Evolutionary conservation across 202 grass and related monocot genomes (phyloP).

Genomic region (Musa balbisiana): DNA sequence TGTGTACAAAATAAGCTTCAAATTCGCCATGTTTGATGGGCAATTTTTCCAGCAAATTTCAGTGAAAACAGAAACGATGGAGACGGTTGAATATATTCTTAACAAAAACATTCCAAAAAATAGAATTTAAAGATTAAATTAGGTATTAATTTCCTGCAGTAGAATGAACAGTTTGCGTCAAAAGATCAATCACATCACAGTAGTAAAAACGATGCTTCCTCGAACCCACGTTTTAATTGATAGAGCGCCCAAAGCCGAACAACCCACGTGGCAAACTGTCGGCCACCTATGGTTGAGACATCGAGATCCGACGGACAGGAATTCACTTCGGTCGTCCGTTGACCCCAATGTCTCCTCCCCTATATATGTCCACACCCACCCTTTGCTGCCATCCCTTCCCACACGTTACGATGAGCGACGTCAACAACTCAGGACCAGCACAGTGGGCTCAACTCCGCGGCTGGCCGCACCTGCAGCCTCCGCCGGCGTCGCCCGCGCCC

Average conservation of each 20-base stretch:
- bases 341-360: background rate
- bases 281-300: too few relatives aligned
- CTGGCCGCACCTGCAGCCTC: background rate
- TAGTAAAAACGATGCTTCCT: slow-evolving; percentile 7
- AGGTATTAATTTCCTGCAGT: too few relatives aligned
- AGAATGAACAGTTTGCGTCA: too few relatives aligned
- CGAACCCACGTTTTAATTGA: background rate
- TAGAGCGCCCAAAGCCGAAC: background rate
- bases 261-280: background rate
- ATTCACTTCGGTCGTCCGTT: background rate
- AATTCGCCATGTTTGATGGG: too few relatives aligned
- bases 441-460: background rate
- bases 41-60: too few relatives aligned
- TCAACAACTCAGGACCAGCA: background rate
- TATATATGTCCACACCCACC: background rate
- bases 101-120: too few relatives aligned
- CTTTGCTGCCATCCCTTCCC: background rate
- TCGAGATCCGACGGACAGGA: background rate
- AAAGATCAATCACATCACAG: too few relatives aligned
- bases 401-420: background rate
- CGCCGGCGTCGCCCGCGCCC: background rate
- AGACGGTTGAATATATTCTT: too few relatives aligned
- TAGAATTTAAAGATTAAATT: too few relatives aligned
- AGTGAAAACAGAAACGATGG: too few relatives aligned
- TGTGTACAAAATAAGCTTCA: too few relatives aligned